These are phyloP conservation scores for Spathaspora jeffriesii DNA, from an alignment of 1,139 yeast species.

Conservation along the genomic window DNA sequence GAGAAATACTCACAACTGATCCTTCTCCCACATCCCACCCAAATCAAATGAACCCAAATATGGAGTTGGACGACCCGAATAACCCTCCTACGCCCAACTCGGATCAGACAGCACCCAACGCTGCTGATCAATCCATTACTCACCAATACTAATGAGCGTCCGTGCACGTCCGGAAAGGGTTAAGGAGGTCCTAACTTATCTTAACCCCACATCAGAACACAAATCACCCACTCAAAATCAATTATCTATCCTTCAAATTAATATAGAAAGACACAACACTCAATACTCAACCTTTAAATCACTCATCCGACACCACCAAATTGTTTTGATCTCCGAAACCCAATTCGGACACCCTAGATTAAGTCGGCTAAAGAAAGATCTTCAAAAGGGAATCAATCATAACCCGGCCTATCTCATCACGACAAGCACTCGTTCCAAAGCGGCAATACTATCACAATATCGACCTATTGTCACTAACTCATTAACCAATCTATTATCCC, in stretches of 20 bases:
- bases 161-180: background rate
- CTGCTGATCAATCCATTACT: too few species aligned
- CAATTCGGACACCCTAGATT: background rate
- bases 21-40: too few species aligned
- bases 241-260: background rate
- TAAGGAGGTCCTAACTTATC: background rate
- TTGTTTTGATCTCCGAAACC: background rate
- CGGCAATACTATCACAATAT: background rate
- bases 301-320: background rate
- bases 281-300: background rate
- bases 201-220: background rate
- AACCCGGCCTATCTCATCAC: background rate
- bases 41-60: too few species aligned
- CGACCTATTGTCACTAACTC: background rate
- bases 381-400: background rate
- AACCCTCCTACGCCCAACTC: too few species aligned
- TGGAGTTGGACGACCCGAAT: too few species aligned
- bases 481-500: background rate
- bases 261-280: background rate
- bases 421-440: background rate
- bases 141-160: background rate
- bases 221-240: background rate
- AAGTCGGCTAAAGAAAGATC: background rate
- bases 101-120: too few species aligned
- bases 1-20: too few species aligned